Base-by-base conservation (phyloP, 306 rosid genomes). In the Dalbergia oliveri region DNA sequence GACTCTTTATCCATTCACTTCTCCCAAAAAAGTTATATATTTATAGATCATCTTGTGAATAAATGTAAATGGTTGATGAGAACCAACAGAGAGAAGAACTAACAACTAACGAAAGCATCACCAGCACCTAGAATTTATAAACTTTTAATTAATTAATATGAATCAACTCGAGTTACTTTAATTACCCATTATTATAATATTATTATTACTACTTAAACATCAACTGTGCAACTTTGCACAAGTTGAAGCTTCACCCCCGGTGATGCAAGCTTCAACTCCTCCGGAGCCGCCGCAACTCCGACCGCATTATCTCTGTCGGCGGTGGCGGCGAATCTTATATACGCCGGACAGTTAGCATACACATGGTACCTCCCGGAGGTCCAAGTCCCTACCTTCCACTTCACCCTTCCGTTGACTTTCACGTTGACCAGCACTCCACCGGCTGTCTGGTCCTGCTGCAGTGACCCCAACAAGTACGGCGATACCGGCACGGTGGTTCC, bases 331-430 rank as follows among this genome's bases (percentile, higher is more conserved):
- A 88, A 65, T 23, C 45, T 82, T 8, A 92, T 74, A 77, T 81
- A 88, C 16, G 94, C 94, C 0, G 98, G 96, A 35, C 98, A 92
- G 47, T 77, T 89, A 0, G 84, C 96, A 12, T 84, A 34, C 39
- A 94, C 26, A 19, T 86, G 88, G 65, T 94, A 94, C 66, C 54
- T 82, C 6, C 91, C 89, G 37, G 98, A 92, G 49, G 79, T 60
- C 95, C 95, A 92, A 10, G 90, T 81, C 3, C 97, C 97, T 3
- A 94, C 98, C 68, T 92, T 89, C 98, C 98, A 94, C 69, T 83
- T 90, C 2, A 94, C 82, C 5, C 67, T 69, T 0, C 98, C 98
- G 14, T 72, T 84, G 57, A 92, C 77, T 70, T 83, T 92, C 14
- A 94, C 70, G 44, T 84, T 70, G 8, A 94, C 67, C 76, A 92